phyloP scores from a whole-genome alignment of 202 grass and related monocot genomes.

The Setaria viridis region DNA sequence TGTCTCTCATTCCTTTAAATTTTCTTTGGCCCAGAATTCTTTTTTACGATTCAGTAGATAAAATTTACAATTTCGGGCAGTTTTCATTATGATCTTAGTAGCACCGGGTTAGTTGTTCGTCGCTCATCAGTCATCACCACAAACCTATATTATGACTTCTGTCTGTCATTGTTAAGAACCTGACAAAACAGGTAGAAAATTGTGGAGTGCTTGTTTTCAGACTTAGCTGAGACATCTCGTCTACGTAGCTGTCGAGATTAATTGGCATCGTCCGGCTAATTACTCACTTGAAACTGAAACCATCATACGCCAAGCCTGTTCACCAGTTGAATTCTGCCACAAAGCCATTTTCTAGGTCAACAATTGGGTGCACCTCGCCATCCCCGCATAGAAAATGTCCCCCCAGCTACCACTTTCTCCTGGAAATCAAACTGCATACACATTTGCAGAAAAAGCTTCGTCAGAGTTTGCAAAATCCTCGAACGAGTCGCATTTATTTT shows the following conservation, averaged over 20 bases:
- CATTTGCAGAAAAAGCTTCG: neutral
- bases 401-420: neutral
- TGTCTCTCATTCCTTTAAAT: neutral
- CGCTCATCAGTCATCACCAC: neutral
- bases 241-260: neutral
- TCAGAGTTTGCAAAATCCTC: neutral
- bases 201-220: neutral
- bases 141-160: neutral
- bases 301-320: neutral
- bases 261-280: neutral
- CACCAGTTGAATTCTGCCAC: neutral
- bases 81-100: neutral
- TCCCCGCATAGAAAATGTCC: neutral
- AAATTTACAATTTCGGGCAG: too few species aligned
- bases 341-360: conserved; percentile 19
- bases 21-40: neutral
- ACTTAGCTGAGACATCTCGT: neutral
- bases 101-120: neutral
- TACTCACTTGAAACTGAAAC: neutral
- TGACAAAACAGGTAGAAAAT: conserved; percentile 8
- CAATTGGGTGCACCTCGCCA: neutral
- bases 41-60: neutral
- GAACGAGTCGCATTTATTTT: neutral
- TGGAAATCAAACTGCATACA: neutral
- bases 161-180: neutral